Evolutionary conservation across 441 rosid genomes (phyloP).

Genomic region (Populus hybrid): DNA sequence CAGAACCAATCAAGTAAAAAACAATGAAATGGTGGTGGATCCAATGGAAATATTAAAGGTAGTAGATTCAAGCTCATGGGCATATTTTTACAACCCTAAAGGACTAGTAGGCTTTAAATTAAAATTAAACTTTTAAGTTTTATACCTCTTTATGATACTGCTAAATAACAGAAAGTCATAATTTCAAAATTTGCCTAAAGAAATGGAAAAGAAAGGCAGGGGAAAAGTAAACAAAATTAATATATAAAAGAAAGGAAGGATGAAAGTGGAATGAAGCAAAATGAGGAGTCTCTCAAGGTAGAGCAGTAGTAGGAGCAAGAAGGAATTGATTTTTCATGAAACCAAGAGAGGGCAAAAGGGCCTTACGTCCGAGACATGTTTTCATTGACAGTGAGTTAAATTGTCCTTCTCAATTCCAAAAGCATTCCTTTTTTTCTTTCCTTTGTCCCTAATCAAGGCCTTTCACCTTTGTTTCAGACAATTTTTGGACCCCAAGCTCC

Average conservation of each 20-base stretch:
- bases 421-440: slow-evolving; percentile 29
- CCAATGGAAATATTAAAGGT: slow-evolving; percentile 13
- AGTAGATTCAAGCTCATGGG: neutral
- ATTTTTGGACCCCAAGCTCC: slow-evolving; percentile 15
- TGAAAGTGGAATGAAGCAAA: neutral
- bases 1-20: slow-evolving; percentile 16
- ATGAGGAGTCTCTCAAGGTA: slow-evolving; percentile 33
- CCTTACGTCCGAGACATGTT: slow-evolving; percentile 30
- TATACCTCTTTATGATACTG: slow-evolving; percentile 29
- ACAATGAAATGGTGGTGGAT: slow-evolving; percentile 20
- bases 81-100: neutral
- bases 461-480: slow-evolving; percentile 27
- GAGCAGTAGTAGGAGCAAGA: neutral
- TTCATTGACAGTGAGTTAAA: slow-evolving; percentile 15
- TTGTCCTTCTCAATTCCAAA: slow-evolving; percentile 33
- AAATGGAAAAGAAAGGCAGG: neutral
- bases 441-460: slow-evolving; percentile 3
- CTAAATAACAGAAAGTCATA: slow-evolving; percentile 17
- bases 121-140: slow-evolving; percentile 13
- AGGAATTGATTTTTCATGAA: neutral
- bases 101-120: slow-evolving; percentile 1
- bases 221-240: neutral
- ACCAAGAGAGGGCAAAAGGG: neutral
- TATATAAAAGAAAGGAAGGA: neutral
- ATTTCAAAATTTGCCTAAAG: slow-evolving; percentile 22